These are phyloP conservation scores for Malassezia sp. DNA, from an alignment of 1,284 basidiomycete genomes.

Conservation along the genomic window DNA sequence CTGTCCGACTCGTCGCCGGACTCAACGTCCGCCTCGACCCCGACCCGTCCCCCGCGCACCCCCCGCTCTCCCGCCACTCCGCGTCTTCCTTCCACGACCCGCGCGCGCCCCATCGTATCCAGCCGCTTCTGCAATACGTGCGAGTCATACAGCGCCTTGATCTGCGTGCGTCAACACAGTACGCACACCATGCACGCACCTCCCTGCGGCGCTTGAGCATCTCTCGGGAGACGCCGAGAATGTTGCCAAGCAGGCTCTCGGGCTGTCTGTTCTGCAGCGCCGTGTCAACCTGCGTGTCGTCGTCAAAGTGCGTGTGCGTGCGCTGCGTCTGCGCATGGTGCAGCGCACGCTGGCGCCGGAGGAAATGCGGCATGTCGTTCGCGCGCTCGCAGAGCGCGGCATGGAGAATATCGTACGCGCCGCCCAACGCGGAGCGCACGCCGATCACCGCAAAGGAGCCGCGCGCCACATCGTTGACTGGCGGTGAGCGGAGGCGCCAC, in stretches of 20 bases:
- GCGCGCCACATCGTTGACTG: conserved; percentile 83
- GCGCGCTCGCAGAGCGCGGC: conserved; percentile 47
- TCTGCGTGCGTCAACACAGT: conserved; percentile 54
- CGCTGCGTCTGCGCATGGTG: conserved; percentile 7
- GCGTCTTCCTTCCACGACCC: too few species aligned
- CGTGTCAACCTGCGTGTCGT: conserved; percentile 5
- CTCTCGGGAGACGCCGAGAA: conserved; percentile 72
- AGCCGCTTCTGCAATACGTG: conserved; percentile 57
- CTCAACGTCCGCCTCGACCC: too few species aligned
- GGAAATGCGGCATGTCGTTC: conserved; percentile 18
- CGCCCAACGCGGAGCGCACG: conserved; percentile 70
- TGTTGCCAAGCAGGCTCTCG: conserved; percentile 65
- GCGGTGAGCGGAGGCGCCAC: background rate
- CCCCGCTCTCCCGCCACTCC: too few species aligned
- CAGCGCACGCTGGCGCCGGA: conserved; percentile 13
- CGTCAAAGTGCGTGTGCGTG: conserved; percentile 9
- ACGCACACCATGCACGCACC: conserved; percentile 61
- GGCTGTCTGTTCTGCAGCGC: conserved; percentile 39
- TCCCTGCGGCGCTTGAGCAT: conserved; percentile 52
- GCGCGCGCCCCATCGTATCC: too few species aligned
- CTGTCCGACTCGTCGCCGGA: too few species aligned
- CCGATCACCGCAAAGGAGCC: conserved; percentile 74
- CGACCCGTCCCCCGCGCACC: too few species aligned
- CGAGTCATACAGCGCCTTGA: conserved; percentile 61
- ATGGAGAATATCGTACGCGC: conserved; percentile 73